Base-by-base conservation (phyloP, 768 basidiomycete species). In the Trametes maxima region DNA sequence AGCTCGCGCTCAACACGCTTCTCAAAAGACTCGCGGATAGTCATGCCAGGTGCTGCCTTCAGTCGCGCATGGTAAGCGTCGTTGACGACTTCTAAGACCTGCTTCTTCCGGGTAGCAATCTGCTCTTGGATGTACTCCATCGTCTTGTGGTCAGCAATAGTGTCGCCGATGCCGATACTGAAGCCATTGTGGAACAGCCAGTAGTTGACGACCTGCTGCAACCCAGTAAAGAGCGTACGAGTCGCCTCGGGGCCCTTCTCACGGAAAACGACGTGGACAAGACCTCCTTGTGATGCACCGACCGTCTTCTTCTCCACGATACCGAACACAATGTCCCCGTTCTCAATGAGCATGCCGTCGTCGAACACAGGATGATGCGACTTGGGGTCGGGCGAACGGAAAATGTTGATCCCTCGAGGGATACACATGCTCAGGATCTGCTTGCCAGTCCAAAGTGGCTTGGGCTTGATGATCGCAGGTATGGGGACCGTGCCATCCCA, bases 111-210 rank as follows among this genome's bases (percentile, higher is more conserved):
- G 62, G 87, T 82, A 6, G 85, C 81, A 62, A 98, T 96, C 52
- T 88, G 88, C 60, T 87, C 76, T 0, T 89, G 91, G 72, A 99
- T 97, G 68, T 81, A 85, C 12, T 78, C 79, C 95, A 98, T 98
- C 40, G 94, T 96, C 35, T 80, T 83, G 55, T 82, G 80, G 70
- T 96, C 96, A 25, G 96, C 96, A 56, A 99, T 95, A 3, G 97
- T 98, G 75, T 98, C 97, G 40, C 96, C 97, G 64, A 99, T 99
- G 57, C 97, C 97, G 69, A 98, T 98, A 67, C 92, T 94, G 82
- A 98, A 99, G 39, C 97, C 96, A 63, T 95, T 95, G 77, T 99
- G 97, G 80, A 98, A 93, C 7, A 98, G 82, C 96, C 96, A 99
- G 74, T 86, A 98, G 75, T 99, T 98, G 76, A 98, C 94, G 57